Evolutionary conservation across 768 basidiomycete species (phyloP).

Genomic region (Trametes sanguinea): DNA sequence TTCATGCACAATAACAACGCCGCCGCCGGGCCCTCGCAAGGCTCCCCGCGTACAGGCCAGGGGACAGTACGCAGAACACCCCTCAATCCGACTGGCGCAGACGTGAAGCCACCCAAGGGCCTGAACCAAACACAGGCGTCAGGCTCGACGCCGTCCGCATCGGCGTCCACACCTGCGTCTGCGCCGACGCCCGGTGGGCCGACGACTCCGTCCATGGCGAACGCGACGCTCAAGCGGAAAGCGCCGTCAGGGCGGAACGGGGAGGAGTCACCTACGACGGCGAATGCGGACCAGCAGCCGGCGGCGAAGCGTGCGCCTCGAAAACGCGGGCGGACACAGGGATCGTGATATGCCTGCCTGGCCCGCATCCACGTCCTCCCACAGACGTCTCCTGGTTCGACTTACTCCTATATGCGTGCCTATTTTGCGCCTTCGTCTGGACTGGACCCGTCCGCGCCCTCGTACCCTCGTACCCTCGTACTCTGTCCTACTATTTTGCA

Average conservation of each 20-base stretch:
- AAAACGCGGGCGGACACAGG: slow-evolving; percentile 55
- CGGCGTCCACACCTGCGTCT: slow-evolving; percentile 34
- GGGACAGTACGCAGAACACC: slow-evolving; percentile 44
- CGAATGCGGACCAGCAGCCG: slow-evolving; percentile 46
- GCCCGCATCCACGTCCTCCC: slow-evolving; percentile 24
- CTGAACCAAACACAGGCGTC: slow-evolving; percentile 42
- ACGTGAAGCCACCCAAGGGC: slow-evolving; percentile 64
- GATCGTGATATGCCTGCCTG: slow-evolving; percentile 14
- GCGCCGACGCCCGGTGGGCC: slow-evolving; percentile 27
- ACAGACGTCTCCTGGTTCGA: not conserved
- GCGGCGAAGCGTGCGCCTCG: slow-evolving; percentile 53
- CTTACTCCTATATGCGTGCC: not conserved
- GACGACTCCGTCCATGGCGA: slow-evolving; percentile 33
- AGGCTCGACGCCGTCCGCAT: slow-evolving; percentile 27
- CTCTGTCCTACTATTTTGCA: not conserved
- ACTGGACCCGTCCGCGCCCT: not conserved
- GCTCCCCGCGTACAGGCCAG: slow-evolving; percentile 36
- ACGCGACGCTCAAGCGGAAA: slow-evolving; percentile 40
- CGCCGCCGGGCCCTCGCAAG: slow-evolving; percentile 34
- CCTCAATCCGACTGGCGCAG: slow-evolving; percentile 47
- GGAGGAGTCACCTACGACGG: slow-evolving; percentile 53
- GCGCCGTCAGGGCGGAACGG: slow-evolving; percentile 27
- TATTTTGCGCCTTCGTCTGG: not conserved
- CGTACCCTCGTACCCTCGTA: not conserved
- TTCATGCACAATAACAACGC: slow-evolving; percentile 5